Base-by-base conservation (phyloP, 805 yeast genomes). In the Kluyveromyces nonfermentans region DNA sequence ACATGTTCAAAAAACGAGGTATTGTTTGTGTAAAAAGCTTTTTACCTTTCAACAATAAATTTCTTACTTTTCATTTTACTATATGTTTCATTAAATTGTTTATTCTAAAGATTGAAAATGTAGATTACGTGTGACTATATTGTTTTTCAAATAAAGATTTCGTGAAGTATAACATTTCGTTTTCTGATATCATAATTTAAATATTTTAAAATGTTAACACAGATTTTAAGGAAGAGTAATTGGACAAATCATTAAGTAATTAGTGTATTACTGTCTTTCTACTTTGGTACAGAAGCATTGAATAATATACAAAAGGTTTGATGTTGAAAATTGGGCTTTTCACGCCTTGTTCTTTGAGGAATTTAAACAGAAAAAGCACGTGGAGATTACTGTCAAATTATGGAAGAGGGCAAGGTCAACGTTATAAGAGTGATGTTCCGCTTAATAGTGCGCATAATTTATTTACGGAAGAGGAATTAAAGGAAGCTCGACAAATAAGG, bases 401-500 rank as follows among this genome's bases (percentile, higher is more conserved):
- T 25, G 9, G 12, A 10, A 14, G 12, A 6, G 4, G 9, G 14
- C 30, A 6, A 25, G 9, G 9, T 3, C 30, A 25, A 25, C 30
- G 30, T 25, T 38, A 30, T 22, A 33, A 30, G 18, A 38, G 34
- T 38, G 18, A 10, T 18, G 9, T 18, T 33, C 9, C 17, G 12
- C 5, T 20, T 8, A 43, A 40, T 12, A 41, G 49, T 22, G 3
- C 28, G 8, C n/a, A 15, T 3, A 38, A 38, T 9, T 31, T 20
- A 7, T 62, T 63, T 45, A 57, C 63, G n/a, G 42, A 52, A 15
- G 55, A 53, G 16, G 54, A 63, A 43, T 46, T 62, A 37, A 46
- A 44, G 9, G 45, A 48, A 39, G 86, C 82, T 7, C 68, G 73
- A 35, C 62, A 69, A 22, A 74, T 75, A 10, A 67, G 88, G 49